Percentiles rank a stretch among this genome's conserved stretches.
Evolutionary conservation across 2,329 filamentous ascomycete species (phyloP).

Genomic region (Aspergillus nomiae): DNA sequence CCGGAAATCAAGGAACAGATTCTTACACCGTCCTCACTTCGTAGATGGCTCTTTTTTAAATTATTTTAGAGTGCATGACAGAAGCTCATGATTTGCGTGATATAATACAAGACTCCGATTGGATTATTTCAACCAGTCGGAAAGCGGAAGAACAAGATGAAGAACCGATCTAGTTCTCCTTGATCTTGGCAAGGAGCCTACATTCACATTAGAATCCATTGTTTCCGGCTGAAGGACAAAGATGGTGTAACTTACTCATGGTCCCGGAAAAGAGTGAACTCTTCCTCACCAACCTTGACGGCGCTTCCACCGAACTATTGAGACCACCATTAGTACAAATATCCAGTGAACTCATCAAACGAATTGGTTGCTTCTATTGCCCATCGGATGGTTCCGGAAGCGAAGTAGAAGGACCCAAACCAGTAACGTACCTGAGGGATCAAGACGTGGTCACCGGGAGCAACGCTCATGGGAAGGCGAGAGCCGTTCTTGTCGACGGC

Average conservation of each 20-base stretch:
- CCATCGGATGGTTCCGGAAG: slow-evolving; percentile 12
- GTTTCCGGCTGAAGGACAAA: background rate
- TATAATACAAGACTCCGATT: slow-evolving; percentile 36
- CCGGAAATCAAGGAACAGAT: slow-evolving; percentile 12
- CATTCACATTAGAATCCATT: slow-evolving; percentile 18
- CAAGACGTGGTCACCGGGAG: slow-evolving; percentile 85
- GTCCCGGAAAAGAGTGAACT: slow-evolving; percentile 94
- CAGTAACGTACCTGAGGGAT: slow-evolving; percentile 77
- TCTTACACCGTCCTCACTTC: slow-evolving; percentile 6
- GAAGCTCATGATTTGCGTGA: slow-evolving; percentile 32
- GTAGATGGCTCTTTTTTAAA: slow-evolving; percentile 20
- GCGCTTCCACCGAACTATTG: slow-evolving; percentile 85
- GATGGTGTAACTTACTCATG: slow-evolving; percentile 74
- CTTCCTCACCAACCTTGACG: slow-evolving; percentile 96
- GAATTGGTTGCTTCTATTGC: background rate
- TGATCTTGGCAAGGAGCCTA: slow-evolving; percentile 98
- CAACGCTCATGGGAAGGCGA: slow-evolving; percentile 80
- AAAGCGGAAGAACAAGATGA: slow-evolving; percentile 22
- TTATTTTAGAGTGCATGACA: slow-evolving; percentile 24
- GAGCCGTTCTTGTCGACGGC: slow-evolving; percentile 85
- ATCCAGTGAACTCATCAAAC: background rate
- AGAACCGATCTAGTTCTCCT: slow-evolving; percentile 57
- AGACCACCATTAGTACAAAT: slow-evolving; percentile 22
- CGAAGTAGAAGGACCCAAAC: background rate
- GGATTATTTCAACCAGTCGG: slow-evolving; percentile 20